phyloP scores from a whole-genome alignment of 768 basidiomycete genomes.

The Tricholoma flavovirens region DNA sequence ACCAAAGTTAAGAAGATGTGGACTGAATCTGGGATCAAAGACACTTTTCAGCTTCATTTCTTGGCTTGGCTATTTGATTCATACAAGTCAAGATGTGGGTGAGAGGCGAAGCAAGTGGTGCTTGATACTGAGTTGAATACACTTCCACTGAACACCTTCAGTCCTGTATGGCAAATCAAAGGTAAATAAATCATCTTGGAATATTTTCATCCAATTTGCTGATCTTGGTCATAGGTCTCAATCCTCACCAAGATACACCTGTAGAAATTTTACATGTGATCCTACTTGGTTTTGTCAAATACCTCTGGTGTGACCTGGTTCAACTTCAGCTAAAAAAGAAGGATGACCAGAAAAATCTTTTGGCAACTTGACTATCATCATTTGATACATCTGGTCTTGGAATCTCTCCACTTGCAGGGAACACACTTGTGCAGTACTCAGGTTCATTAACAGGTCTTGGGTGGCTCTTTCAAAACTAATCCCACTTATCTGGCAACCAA shows the following conservation, averaged over 20 bases:
- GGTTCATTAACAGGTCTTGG: conserved; percentile 32
- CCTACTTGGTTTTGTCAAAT: conserved; percentile 42
- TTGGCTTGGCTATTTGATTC: neutral
- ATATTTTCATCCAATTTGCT: no score
- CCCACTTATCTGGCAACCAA: conserved; percentile 30
- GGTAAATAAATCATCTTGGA: neutral
- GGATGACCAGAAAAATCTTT: conserved; percentile 20
- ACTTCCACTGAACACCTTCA: conserved; percentile 19
- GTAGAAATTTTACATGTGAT: conserved; percentile 41
- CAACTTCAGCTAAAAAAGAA: conserved; percentile 16
- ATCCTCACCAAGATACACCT: conserved; percentile 38
- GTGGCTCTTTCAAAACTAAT: conserved; percentile 19
- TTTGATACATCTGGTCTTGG: conserved; percentile 29
- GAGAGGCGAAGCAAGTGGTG: conserved; percentile 13
- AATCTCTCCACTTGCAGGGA: conserved; percentile 21
- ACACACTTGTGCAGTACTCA: conserved; percentile 30
- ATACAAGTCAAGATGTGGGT: neutral
- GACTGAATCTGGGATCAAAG: neutral
- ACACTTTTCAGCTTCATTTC: neutral
- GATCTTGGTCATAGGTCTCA: conserved; percentile 13
- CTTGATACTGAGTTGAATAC: neutral
- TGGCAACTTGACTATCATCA: conserved; percentile 18
- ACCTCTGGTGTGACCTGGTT: conserved; percentile 32
- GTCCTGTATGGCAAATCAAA: conserved; percentile 27
- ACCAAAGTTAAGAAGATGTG: neutral